These are phyloP conservation scores for Wickerhamiella sorbophila DNA, from an alignment of 805 yeast species.

Conservation along the genomic window DNA sequence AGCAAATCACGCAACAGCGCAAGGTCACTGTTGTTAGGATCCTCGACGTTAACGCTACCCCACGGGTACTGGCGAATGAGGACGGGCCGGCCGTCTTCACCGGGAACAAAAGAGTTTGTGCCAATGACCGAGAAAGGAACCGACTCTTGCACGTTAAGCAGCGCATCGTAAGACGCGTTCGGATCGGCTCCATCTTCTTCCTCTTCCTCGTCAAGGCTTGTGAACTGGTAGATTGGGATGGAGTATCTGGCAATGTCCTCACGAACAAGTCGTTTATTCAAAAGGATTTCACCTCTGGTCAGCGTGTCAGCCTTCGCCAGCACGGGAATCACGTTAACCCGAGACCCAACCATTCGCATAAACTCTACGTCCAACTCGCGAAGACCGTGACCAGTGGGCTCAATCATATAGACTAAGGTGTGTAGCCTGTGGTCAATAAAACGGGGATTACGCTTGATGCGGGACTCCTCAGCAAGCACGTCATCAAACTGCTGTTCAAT, in stretches of 20 bases:
- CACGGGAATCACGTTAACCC: conserved; percentile 76
- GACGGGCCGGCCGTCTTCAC: conserved; percentile 24
- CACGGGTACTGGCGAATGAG: conserved; percentile 45
- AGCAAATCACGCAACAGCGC: conserved; percentile 64
- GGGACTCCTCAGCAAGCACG: conserved; percentile 58
- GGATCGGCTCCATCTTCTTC: conserved; percentile 37
- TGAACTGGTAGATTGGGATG: conserved; percentile 63
- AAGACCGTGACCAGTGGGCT: conserved; percentile 39
- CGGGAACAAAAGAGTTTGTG: conserved; percentile 16
- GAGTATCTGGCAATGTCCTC: conserved; percentile 59
- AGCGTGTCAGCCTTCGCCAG: conserved; percentile 77
- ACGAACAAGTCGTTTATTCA: conserved; percentile 59
- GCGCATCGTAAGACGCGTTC: conserved; percentile 17
- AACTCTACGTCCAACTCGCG: conserved; percentile 65
- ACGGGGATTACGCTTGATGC: conserved; percentile 58
- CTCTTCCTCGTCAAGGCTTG: conserved; percentile 38
- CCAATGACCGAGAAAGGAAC: conserved; percentile 60
- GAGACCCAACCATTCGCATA: conserved; percentile 61
- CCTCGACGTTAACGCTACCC: conserved; percentile 48
- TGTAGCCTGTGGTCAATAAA: conserved; percentile 64
- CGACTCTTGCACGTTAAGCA: conserved; percentile 34
- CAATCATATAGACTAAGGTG: conserved; percentile 62
- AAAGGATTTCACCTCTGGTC: conserved; percentile 57
- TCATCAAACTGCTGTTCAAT: conserved; percentile 59
- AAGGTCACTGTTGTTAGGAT: conserved; percentile 67